Percentiles rank a stretch among this genome's conserved stretches.
phyloP scores from a whole-genome alignment of 2,329 filamentous ascomycete genomes.

The Neoascochyta sp. region DNA sequence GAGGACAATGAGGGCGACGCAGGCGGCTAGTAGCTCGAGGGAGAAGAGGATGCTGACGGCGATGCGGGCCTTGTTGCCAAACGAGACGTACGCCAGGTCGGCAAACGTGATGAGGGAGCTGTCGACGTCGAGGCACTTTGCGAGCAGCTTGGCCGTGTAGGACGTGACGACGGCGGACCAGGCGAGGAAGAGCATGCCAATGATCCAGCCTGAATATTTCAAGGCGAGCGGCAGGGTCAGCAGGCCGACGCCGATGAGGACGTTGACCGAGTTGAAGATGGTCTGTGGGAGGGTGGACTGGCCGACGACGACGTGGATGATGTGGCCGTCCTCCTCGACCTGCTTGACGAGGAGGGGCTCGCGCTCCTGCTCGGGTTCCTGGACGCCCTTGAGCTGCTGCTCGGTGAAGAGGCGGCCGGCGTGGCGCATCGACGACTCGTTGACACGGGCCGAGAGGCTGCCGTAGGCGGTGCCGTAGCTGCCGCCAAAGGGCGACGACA shows the following conservation, averaged over 20 bases:
- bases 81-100: slow-evolving; percentile 86
- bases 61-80: slow-evolving; percentile 75
- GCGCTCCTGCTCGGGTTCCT: slow-evolving; percentile 45
- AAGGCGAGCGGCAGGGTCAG: slow-evolving; percentile 85
- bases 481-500: slow-evolving; percentile 66
- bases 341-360: slow-evolving; percentile 83
- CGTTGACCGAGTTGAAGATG: slow-evolving; percentile 93
- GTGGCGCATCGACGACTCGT: slow-evolving; percentile 55
- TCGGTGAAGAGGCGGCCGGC: slow-evolving; percentile 51
- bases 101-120: slow-evolving; percentile 87
- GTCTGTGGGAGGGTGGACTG: slow-evolving; percentile 96
- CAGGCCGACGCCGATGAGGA: slow-evolving; percentile 84
- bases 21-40: slow-evolving; percentile 80
- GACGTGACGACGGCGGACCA: slow-evolving; percentile 72
- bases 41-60: slow-evolving; percentile 83
- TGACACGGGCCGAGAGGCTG: slow-evolving; percentile 55
- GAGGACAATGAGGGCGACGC: slow-evolving; percentile 85
- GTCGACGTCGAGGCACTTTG: slow-evolving; percentile 85
- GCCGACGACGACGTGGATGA: slow-evolving; percentile 79
- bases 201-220: slow-evolving; percentile 82
- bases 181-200: slow-evolving; percentile 70
- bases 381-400: slow-evolving; percentile 44
- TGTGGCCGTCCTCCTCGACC: slow-evolving; percentile 77
- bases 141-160: slow-evolving; percentile 81
- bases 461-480: slow-evolving; percentile 66